A percentile compares a stretch with the other conserved stretches of the same genome.
phyloP scores from a whole-genome alignment of 1,284 basidiomycete genomes.

The Leccinum idahoense region DNA sequence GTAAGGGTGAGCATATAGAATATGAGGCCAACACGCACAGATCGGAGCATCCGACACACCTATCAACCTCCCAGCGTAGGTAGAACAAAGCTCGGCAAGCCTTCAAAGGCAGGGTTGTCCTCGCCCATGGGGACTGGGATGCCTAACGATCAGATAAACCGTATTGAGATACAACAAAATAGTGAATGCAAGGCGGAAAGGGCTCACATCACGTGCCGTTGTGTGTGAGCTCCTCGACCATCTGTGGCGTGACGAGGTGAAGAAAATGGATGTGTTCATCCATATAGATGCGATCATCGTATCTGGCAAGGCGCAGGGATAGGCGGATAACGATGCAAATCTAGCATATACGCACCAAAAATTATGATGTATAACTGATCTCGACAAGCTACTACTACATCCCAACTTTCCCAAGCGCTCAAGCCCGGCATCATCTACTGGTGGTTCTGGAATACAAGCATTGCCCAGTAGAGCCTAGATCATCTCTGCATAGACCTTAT shows the following conservation, averaged over 20 bases:
- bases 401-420: too few species aligned
- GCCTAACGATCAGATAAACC: slow-evolving; percentile 4
- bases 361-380: too few species aligned
- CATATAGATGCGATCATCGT: slow-evolving; percentile 94
- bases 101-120: slow-evolving; percentile 96
- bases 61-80: slow-evolving; percentile 92
- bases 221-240: slow-evolving; percentile 77
- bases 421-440: too few species aligned
- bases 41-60: slow-evolving; percentile 36
- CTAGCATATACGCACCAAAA: too few species aligned
- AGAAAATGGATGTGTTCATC: slow-evolving; percentile 97
- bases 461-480: too few species aligned
- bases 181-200: background rate
- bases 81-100: slow-evolving; percentile 94
- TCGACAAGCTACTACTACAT: too few species aligned
- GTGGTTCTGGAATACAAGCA: too few species aligned
- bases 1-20: background rate
- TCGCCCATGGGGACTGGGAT: slow-evolving; percentile 81
- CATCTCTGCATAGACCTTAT: too few species aligned
- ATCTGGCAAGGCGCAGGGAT: slow-evolving; percentile 39
- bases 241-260: slow-evolving; percentile 84
- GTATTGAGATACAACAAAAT: background rate
- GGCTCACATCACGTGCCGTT: slow-evolving; percentile 67
- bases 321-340: background rate
- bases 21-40: background rate